Evolutionary conservation across 2,329 filamentous ascomycete species (phyloP).

Genomic region (Tolypocladium ophioglossoides): DNA sequence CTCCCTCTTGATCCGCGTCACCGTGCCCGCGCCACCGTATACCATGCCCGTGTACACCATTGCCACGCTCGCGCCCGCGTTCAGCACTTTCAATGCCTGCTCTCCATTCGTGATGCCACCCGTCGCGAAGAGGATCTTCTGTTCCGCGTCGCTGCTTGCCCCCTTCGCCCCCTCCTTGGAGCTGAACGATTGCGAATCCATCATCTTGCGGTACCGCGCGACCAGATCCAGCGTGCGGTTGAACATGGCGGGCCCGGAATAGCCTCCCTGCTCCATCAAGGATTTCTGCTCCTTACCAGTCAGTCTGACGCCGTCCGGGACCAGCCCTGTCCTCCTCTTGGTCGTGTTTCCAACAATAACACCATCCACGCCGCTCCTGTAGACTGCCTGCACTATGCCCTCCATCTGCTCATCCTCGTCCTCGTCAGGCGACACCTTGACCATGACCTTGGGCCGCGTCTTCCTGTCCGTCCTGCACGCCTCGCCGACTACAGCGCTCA

Average conservation of each 20-base stretch:
- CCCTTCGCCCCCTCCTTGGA: slow-evolving; percentile 18
- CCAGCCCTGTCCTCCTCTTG: slow-evolving; percentile 62
- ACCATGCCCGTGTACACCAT: slow-evolving; percentile 79
- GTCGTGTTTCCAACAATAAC: slow-evolving; percentile 98
- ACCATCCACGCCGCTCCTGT: slow-evolving; percentile 77
- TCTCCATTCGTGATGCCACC: slow-evolving; percentile 85
- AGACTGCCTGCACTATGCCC: slow-evolving; percentile 80
- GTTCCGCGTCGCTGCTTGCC: slow-evolving; percentile 23
- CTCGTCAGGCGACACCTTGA: slow-evolving; percentile 96
- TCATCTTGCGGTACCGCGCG: slow-evolving; percentile 60
- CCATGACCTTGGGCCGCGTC: slow-evolving; percentile 67
- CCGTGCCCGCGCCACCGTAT: slow-evolving; percentile 53
- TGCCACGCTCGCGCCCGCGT: slow-evolving; percentile 81
- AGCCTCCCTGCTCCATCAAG: slow-evolving; percentile 72
- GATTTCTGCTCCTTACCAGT: slow-evolving; percentile 54
- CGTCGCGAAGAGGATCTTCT: slow-evolving; percentile 85
- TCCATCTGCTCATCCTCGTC: slow-evolving; percentile 74
- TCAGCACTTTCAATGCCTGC: slow-evolving; percentile 70
- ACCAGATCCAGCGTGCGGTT: slow-evolving; percentile 70
- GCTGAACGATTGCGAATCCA: slow-evolving; percentile 39
- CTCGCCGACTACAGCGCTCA: slow-evolving; percentile 73
- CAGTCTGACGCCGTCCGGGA: slow-evolving; percentile 57
- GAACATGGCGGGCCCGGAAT: slow-evolving; percentile 85
- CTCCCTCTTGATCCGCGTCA: slow-evolving; percentile 55
- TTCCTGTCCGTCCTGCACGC: slow-evolving; percentile 59